These are phyloP conservation scores for Fonsecaea erecta DNA, from an alignment of 2,329 filamentous ascomycete species.

Conservation along the genomic window DNA sequence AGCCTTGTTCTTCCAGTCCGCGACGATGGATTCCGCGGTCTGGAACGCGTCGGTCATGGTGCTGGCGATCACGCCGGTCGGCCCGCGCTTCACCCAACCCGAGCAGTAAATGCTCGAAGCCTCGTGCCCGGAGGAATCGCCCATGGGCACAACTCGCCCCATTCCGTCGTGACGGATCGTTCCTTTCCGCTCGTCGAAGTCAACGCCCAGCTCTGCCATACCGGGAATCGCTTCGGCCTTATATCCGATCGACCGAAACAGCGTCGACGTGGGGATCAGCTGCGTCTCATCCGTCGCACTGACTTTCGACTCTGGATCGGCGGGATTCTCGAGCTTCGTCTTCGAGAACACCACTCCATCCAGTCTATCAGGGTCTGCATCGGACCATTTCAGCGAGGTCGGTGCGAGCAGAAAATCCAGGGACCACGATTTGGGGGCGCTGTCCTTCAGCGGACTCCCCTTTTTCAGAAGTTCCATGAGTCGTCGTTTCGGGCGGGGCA, in stretches of 20 bases:
- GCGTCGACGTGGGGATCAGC: slow-evolving; percentile 68
- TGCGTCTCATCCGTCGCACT: slow-evolving; percentile 55
- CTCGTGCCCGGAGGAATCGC: too few relatives aligned
- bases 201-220: slow-evolving; percentile 72
- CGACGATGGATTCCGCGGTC: slow-evolving; percentile 79
- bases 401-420: slow-evolving; percentile 86
- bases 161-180: slow-evolving; percentile 80
- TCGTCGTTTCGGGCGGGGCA: slow-evolving; percentile 76
- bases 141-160: slow-evolving; percentile 67
- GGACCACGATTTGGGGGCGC: slow-evolving; percentile 73
- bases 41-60: slow-evolving; percentile 95
- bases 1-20: slow-evolving; percentile 66
- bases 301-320: slow-evolving; percentile 56
- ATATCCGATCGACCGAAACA: slow-evolving; percentile 95
- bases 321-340: slow-evolving; percentile 56
- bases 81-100: slow-evolving; percentile 94
- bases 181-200: slow-evolving; percentile 75
- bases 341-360: slow-evolving; percentile 68
- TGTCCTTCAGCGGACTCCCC: slow-evolving; percentile 62
- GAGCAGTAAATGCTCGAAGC: slow-evolving; percentile 80
- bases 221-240: slow-evolving; percentile 78
- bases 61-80: slow-evolving; percentile 91
- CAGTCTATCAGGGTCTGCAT: slow-evolving; percentile 56
- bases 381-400: slow-evolving; percentile 64
- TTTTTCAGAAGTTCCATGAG: slow-evolving; percentile 81